phyloP scores from a whole-genome alignment of 106 monocot species.

The Platanthera zijinensis region DNA sequence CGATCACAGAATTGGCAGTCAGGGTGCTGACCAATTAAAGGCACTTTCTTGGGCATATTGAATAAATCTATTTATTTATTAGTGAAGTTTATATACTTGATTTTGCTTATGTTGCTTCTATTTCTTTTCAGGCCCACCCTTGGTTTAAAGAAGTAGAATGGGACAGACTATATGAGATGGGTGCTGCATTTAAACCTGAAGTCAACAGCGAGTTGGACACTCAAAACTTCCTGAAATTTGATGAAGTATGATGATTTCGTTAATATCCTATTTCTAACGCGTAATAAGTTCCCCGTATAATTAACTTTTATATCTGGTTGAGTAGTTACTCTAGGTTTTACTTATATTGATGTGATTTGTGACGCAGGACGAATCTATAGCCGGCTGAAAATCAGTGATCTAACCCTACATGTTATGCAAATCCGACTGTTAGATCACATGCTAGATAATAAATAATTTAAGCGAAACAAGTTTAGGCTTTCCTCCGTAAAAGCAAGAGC shows the following conservation, averaged over 20 bases:
- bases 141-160: constrained; percentile 84
- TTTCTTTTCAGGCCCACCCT: constrained; percentile 72
- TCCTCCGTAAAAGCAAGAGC: too few relatives aligned
- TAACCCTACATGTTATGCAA: too few relatives aligned
- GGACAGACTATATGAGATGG: constrained; percentile 95
- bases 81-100: constrained; percentile 6
- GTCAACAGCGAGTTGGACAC: constrained; percentile 91
- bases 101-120: constrained; percentile 11
- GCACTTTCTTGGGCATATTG: constrained; percentile 21
- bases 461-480: too few relatives aligned
- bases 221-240: constrained; percentile 87
- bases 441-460: too few relatives aligned
- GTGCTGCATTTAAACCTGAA: constrained; percentile 94
- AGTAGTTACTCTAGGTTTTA: neutral
- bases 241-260: constrained; percentile 57
- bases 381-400: too few relatives aligned
- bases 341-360: neutral
- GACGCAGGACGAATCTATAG: too few relatives aligned
- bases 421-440: too few relatives aligned
- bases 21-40: constrained; percentile 86
- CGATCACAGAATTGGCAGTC: constrained; percentile 76
- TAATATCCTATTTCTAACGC: neutral
- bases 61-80: neutral
- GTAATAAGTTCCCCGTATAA: neutral
- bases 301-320: neutral